A percentile compares a stretch with the other conserved stretches of the same genome.
phyloP scores from a whole-genome alignment of 148 eudicot genomes.

The Tetragonia tetragonoides region DNA sequence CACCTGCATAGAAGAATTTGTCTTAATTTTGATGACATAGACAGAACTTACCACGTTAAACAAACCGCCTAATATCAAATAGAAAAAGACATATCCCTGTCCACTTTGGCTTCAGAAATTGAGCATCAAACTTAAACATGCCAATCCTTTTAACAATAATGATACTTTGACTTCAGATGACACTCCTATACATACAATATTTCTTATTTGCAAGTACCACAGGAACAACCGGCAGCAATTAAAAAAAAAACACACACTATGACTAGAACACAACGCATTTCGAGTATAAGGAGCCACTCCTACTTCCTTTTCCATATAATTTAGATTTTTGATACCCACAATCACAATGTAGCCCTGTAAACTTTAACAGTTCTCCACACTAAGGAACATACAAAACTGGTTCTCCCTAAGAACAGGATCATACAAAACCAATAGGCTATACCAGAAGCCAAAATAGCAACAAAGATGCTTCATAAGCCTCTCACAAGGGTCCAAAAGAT shows the following conservation, averaged over 20 bases:
- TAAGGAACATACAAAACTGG: not conserved
- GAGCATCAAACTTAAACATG: not conserved
- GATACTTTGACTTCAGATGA: not conserved
- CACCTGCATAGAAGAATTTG: constrained; percentile 53
- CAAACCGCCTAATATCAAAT: not conserved
- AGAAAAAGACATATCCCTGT: not conserved
- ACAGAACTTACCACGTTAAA: not conserved
- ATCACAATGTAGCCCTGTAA: not conserved
- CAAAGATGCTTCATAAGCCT: not conserved
- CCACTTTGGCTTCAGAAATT: not conserved
- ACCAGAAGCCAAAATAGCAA: not conserved
- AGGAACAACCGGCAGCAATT: not conserved
- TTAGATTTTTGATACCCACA: not conserved
- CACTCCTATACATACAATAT: not conserved
- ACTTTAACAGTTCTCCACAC: not conserved
- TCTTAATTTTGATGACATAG: not conserved
- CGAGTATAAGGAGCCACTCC: not conserved
- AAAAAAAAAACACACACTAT: not conserved
- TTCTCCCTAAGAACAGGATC: not conserved
- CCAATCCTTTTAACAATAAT: not conserved
- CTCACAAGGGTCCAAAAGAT: too few relatives aligned
- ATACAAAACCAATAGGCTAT: not conserved
- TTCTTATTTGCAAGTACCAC: not conserved
- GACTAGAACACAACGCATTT: not conserved
- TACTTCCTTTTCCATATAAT: not conserved